These are phyloP conservation scores for Rhytidiadelphus loreus DNA, from an alignment of 225 moss, liverwort and hornwort species.

Conservation along the genomic window DNA sequence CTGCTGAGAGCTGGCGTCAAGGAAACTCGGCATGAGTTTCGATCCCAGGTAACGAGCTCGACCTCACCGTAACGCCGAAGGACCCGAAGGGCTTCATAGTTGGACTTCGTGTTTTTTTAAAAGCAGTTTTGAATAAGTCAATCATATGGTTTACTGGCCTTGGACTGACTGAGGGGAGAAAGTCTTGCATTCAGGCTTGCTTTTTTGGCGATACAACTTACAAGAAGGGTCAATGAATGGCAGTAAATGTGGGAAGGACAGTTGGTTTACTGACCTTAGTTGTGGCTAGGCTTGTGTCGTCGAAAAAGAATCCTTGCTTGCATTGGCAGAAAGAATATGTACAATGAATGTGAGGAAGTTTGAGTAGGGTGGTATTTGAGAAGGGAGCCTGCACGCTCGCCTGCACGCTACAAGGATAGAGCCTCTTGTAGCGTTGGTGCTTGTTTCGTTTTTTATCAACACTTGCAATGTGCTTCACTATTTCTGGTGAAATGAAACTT, in stretches of 20 bases:
- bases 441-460: not conserved
- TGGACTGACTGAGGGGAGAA: too few relatives aligned
- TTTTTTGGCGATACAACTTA: not conserved
- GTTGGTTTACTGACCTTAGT: not conserved
- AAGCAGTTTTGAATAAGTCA: too few relatives aligned
- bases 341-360: not conserved
- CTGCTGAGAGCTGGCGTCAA: slow-evolving; percentile 11
- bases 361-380: too few relatives aligned
- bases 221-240: not conserved
- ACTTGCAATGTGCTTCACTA: not conserved
- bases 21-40: slow-evolving; percentile 31
- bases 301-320: not conserved
- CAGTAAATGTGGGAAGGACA: not conserved
- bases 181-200: not conserved
- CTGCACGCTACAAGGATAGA: not conserved
- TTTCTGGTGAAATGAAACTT: not conserved
- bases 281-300: not conserved
- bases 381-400: too few relatives aligned
- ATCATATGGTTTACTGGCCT: not conserved
- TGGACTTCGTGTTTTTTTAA: not conserved
- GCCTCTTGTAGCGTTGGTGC: not conserved
- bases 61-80: too few relatives aligned
- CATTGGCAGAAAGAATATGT: not conserved
- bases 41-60: not conserved
- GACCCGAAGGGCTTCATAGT: not conserved